Percentiles rank a stretch among this genome's conserved stretches.
Evolutionary conservation across 148 eudicot genomes (phyloP).

Genomic region (Chenopodium album): DNA sequence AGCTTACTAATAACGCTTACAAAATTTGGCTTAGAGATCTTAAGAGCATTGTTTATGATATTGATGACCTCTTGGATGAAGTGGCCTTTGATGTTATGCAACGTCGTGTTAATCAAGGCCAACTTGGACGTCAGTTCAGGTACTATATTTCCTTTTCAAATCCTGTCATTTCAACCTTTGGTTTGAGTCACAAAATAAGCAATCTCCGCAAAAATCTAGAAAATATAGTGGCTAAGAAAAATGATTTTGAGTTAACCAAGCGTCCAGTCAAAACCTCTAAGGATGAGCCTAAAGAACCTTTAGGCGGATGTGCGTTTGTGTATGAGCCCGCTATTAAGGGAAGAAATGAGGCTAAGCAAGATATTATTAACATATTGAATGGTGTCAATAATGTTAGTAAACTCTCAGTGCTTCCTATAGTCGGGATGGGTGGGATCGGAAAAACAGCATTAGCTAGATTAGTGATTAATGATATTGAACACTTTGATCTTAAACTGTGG

Average conservation of each 20-base stretch:
- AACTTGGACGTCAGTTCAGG: background rate
- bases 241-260: constrained; percentile 20
- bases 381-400: background rate
- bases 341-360: constrained; percentile 18
- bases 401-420: constrained; percentile 26
- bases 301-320: too few relatives aligned
- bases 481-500: constrained; percentile 33
- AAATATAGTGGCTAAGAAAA: constrained; percentile 17
- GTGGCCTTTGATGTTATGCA: constrained; percentile 4
- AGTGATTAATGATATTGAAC: constrained; percentile 9
- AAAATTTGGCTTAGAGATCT: constrained; percentile 32
- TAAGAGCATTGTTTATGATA: constrained; percentile 17
- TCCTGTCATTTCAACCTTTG: background rate
- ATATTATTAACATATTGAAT: background rate
- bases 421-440: constrained; percentile 38
- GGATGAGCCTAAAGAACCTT: too few relatives aligned
- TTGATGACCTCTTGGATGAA: constrained; percentile 16
- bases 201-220: constrained; percentile 11
- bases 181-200: constrained; percentile 22
- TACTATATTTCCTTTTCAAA: constrained; percentile 23
- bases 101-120: background rate
- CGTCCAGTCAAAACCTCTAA: background rate
- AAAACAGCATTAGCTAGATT: constrained; percentile 39
- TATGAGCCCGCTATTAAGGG: too few relatives aligned
- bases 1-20: background rate